Conservation (phyloP, 148 eudicot species). For the Simmondsia chinensis region DNA sequence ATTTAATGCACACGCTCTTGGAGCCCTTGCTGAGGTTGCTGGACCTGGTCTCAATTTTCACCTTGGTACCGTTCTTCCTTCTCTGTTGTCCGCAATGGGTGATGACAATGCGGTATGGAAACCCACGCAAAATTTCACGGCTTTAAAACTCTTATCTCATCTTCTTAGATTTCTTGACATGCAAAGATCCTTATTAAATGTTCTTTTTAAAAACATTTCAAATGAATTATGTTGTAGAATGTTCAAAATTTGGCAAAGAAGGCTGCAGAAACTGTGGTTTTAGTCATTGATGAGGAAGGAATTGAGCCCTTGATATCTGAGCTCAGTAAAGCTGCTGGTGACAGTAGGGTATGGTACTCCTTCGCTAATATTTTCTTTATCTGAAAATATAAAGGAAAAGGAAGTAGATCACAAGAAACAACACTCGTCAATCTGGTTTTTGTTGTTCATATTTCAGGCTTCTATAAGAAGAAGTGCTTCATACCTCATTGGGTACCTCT, state of each 20-base stretch:
- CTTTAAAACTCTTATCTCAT: too few relatives aligned
- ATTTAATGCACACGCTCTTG: constrained; percentile 97
- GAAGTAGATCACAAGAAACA: too few relatives aligned
- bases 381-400: too few relatives aligned
- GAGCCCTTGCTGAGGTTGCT: constrained; percentile 97
- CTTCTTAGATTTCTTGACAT: neutral
- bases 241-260: constrained; percentile 73
- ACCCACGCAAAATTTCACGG: too few relatives aligned
- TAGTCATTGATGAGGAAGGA: constrained; percentile 95
- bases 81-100: constrained; percentile 82
- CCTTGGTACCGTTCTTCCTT: constrained; percentile 72
- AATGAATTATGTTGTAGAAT: constrained; percentile 38
- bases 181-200: too few relatives aligned
- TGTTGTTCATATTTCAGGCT: constrained; percentile 37
- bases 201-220: too few relatives aligned
- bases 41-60: constrained; percentile 87
- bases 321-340: constrained; percentile 78
- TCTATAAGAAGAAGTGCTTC: constrained; percentile 66
- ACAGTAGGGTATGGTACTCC: constrained; percentile 41
- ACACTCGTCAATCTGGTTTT: constrained; percentile 3
- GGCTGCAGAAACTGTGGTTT: constrained; percentile 94
- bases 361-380: too few relatives aligned
- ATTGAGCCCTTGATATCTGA: constrained; percentile 72
- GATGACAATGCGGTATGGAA: constrained; percentile 68
- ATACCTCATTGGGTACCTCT: constrained; percentile 82